Base-by-base conservation (phyloP, 2,329 filamentous ascomycete genomes). In the Colletotrichum costaricense region DNA sequence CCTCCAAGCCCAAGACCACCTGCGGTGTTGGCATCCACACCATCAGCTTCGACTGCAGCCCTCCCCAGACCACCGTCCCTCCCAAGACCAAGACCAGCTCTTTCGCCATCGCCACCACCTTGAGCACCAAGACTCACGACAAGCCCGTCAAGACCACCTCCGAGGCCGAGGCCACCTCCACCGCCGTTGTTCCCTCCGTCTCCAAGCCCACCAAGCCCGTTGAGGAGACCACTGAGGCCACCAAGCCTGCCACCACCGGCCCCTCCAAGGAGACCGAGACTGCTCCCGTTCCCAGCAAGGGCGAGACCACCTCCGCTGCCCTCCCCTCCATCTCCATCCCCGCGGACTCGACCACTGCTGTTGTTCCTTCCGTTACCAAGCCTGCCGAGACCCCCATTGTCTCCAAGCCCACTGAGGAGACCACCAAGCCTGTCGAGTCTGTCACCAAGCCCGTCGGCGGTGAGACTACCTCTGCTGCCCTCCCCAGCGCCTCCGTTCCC, bases 11-110 rank as follows among this genome's bases (percentile, higher is more conserved):
- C 73, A 87, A 90, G 81, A 83, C 87, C 62, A 84, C 83, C 78
- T 97, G 94, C 86, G 88, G 89, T 78, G 88, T 97, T 78, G 91
- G 92, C 78, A 89, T 97, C 78, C 93, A 94, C 84, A 88, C 88
- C 80, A 90, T 97, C 78, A 88, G 86, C 77, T 97, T 96, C 84
- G 90, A 95, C 85, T 97, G 94, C 78, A 79, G 81, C 59, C 73
- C 74, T 33, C 57, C 72, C 75, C 56, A 75, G 68, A 67, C 69
- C 52, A n/a, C 65, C 26, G 59, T 52, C 28, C 71, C 74, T 35
- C 69, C 63, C 56, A 70, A 73, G 64, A 71, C 67, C 71, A 71
- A 57, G 60, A 67, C 69, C 35, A 42, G 19, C 24, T 58, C 67
- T n/a, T 52, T 75, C 67, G 59, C 69, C 58, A 46, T 67, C 58